These are phyloP conservation scores for Gremmenia infestans DNA, from an alignment of 2,329 filamentous ascomycete species.

Conservation along the genomic window DNA sequence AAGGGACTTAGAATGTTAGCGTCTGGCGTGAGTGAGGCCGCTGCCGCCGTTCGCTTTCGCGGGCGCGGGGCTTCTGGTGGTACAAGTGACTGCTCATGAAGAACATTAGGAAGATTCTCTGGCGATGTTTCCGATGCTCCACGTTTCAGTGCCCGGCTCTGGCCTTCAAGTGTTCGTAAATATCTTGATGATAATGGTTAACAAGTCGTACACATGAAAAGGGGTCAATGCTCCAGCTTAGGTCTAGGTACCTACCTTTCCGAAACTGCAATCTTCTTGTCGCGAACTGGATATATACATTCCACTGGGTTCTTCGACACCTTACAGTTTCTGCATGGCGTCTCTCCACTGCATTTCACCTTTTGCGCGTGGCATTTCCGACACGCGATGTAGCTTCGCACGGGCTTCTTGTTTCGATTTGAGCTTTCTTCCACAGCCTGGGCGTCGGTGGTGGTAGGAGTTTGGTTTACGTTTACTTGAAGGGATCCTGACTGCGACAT, in stretches of 20 bases:
- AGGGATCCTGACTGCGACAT: too few species aligned
- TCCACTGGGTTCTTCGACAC: constrained; percentile 34
- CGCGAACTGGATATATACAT: constrained; percentile 37
- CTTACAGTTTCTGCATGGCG: constrained; percentile 38
- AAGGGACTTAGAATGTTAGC: constrained; percentile 7
- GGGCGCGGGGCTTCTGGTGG: constrained; percentile 3
- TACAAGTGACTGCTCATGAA: background rate
- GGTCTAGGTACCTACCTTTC: constrained; percentile 4
- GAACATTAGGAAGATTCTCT: background rate
- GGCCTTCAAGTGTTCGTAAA: constrained; percentile 30
- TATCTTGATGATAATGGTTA: constrained; percentile 25
- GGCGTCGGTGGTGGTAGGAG: background rate
- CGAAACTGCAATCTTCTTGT: constrained; percentile 37
- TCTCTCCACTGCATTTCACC: constrained; percentile 42
- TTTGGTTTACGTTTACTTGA: too few species aligned
- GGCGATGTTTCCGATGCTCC: background rate
- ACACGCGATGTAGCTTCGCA: constrained; percentile 25
- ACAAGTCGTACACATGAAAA: background rate
- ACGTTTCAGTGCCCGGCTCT: constrained; percentile 5
- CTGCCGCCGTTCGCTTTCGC: constrained; percentile 13
- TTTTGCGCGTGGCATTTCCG: constrained; percentile 42
- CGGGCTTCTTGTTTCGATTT: background rate
- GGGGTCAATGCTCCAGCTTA: too few species aligned
- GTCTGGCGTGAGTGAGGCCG: constrained; percentile 13
- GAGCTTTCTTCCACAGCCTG: background rate